These are phyloP conservation scores for Nicotiana paniculata DNA, from an alignment of 257 asterid species.

Conservation along the genomic window DNA sequence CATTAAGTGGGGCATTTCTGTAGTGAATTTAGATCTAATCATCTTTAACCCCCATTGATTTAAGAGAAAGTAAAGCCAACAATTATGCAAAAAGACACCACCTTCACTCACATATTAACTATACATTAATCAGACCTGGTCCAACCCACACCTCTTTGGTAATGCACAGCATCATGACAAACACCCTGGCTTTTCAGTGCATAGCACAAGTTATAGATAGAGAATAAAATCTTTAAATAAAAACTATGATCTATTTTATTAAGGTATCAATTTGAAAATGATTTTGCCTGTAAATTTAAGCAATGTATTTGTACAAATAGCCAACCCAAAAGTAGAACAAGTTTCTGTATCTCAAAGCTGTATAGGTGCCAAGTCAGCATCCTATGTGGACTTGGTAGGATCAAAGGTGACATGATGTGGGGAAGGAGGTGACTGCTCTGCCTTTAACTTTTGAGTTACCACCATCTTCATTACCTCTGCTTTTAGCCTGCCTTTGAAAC, in stretches of 20 bases:
- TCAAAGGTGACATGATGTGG: conserved; percentile 42
- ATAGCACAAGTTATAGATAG: conserved; percentile 33
- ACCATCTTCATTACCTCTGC: conserved; percentile 56
- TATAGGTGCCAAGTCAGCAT: conserved; percentile 61
- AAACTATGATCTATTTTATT: conserved; percentile 12
- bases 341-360: conserved; percentile 13
- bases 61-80: conserved; percentile 52
- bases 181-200: conserved; percentile 32
- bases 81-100: conserved; percentile 24
- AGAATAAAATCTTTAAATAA: conserved; percentile 24
- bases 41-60: conserved; percentile 31
- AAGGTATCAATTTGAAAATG: conserved; percentile 15
- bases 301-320: conserved; percentile 13
- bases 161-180: conserved; percentile 56
- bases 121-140: conserved; percentile 10
- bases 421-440: conserved; percentile 37
- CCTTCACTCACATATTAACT: conserved; percentile 13
- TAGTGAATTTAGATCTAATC: neutral
- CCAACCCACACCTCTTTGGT: conserved; percentile 38
- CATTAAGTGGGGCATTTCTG: conserved; percentile 10
- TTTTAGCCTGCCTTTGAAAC: conserved; percentile 58
- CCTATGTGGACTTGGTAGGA: conserved; percentile 44
- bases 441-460: conserved; percentile 66
- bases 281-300: conserved; percentile 10
- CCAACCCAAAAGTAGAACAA: conserved; percentile 11